A percentile compares a stretch with the other conserved stretches of the same genome.
phyloP scores from a whole-genome alignment of 108 stramenopile species.

The Conticribra weissflogii region DNA sequence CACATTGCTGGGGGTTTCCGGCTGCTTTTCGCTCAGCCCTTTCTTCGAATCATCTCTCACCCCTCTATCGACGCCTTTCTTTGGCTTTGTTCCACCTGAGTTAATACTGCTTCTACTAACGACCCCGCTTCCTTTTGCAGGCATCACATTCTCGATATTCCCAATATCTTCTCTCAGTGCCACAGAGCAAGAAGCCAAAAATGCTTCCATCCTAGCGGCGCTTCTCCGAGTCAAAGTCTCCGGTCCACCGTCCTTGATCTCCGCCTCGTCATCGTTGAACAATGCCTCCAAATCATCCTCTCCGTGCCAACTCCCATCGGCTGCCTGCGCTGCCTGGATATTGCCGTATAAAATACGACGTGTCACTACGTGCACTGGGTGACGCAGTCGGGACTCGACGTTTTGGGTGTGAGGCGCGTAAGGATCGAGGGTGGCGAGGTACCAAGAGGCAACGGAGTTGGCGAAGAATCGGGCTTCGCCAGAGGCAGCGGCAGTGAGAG shows the following conservation, averaged over 20 bases:
- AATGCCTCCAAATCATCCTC: slow-evolving; percentile 29
- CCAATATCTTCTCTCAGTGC: slow-evolving; percentile 55
- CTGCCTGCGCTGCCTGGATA: background rate
- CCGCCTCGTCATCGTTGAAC: slow-evolving; percentile 49
- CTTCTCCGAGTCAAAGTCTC: slow-evolving; percentile 53
- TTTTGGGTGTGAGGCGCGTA: slow-evolving; percentile 63
- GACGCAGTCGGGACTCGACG: slow-evolving; percentile 53
- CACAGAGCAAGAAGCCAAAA: slow-evolving; percentile 64
- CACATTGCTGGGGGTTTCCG: background rate
- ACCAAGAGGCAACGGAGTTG: slow-evolving; percentile 64
- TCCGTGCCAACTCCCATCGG: background rate
- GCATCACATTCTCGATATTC: slow-evolving; percentile 5
- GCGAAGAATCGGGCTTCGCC: slow-evolving; percentile 56
- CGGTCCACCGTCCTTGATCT: slow-evolving; percentile 36
- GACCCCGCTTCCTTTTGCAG: background rate
- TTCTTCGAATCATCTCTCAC: background rate
- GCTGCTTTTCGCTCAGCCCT: slow-evolving; percentile 4
- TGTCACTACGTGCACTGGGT: slow-evolving; percentile 71
- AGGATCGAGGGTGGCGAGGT: slow-evolving; percentile 63
- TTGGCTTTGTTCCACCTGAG: background rate
- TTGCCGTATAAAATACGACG: slow-evolving; percentile 55
- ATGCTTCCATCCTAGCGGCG: slow-evolving; percentile 82
- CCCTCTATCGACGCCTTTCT: background rate
- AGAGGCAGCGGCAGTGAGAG: slow-evolving; percentile 33
- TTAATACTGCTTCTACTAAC: background rate